These are phyloP conservation scores for Mortierella sp. DNA, from an alignment of 371 early-diverging fungal genomes.

Conservation along the genomic window DNA sequence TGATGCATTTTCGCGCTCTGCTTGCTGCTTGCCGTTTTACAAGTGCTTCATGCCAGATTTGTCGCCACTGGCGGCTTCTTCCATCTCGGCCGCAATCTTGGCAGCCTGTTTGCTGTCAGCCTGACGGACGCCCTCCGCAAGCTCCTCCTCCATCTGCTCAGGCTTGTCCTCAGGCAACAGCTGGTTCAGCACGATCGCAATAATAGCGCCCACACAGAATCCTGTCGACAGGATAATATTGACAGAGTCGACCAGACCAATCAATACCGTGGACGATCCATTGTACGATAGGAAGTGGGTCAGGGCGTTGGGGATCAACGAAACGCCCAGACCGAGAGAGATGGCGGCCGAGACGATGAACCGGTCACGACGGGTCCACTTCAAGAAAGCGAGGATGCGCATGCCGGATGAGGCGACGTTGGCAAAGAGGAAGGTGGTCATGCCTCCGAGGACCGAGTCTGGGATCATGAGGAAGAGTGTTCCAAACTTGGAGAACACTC, in stretches of 20 bases:
- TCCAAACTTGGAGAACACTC: constrained; percentile 73
- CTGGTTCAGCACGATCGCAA: constrained; percentile 68
- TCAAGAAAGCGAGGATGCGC: constrained; percentile 71
- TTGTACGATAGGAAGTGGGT: constrained; percentile 67
- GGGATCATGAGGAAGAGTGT: constrained; percentile 71
- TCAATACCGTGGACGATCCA: constrained; percentile 62
- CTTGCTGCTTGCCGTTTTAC: no score
- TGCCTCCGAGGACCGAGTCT: constrained; percentile 67
- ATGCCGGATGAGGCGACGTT: constrained; percentile 74
- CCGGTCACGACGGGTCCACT: constrained; percentile 75
- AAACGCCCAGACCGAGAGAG: constrained; percentile 69
- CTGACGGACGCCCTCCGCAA: constrained; percentile 23
- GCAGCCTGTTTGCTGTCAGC: constrained; percentile 47
- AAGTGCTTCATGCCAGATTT: constrained; percentile 50
- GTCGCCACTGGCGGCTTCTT: constrained; percentile 42
- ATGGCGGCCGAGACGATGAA: constrained; percentile 66
- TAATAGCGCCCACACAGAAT: constrained; percentile 66
- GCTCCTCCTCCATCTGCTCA: constrained; percentile 26
- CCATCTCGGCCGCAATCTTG: constrained; percentile 50
- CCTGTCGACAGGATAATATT: constrained; percentile 68
- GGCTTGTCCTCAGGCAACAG: constrained; percentile 59
- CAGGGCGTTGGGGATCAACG: constrained; percentile 68
- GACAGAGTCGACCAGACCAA: constrained; percentile 67
- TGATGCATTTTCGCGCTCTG: no score
- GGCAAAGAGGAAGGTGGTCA: constrained; percentile 74